Base-by-base conservation (phyloP, 2,329 filamentous ascomycete species). In the Juglanconis oblonga region DNA sequence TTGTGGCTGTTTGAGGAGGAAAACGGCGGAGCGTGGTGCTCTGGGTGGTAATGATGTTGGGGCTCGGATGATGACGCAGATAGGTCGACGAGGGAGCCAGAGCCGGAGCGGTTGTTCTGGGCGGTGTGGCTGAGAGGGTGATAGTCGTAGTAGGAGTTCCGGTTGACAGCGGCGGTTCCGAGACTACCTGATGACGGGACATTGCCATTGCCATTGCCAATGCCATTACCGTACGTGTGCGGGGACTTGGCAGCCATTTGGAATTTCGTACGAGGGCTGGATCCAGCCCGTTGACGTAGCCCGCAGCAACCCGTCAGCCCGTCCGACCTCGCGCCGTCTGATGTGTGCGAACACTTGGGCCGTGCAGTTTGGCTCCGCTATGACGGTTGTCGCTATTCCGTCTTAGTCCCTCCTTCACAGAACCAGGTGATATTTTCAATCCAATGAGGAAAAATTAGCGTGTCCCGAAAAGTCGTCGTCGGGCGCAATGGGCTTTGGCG, bases 201-300 rank as follows among this genome's bases (percentile, higher is more conserved):
- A 44, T 50, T 42, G 33, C 32, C 35, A 52, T 29, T 52, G 31
- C 6, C 11, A 38, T 35, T 51, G n/a, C 47, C 45, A 33, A 8
- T 50, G 17, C 44, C 50, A 17, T 40, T 5, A 29, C 42, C 24
- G 17, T 45, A 51, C n/a, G 44, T 13, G 24, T 57, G 58, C 50
- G 54, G 58, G 61, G 50, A 36, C n/a, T 48, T 52, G 45, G 57
- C 58, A 36, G 57, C 57, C 61, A 62, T 62, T 11, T 32, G 40
- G 10, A 50, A 32, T 48, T 52, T 13, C 48, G 13, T 50, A 50
- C 4, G 6, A 6, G 10, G 9, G 10, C 45, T n/a, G 6, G 17
- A 24, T 24, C 45, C 45, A 24, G 29, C 44, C 17, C 44, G 44
- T 47, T 47, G 44, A 47, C 44, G 51, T 32, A 53, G 51, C 42